Evolutionary conservation across 2,329 filamentous ascomycete genomes (phyloP), one percentile per base, ranked within the genome.

Genomic region (Monilinia fructicola): DNA sequence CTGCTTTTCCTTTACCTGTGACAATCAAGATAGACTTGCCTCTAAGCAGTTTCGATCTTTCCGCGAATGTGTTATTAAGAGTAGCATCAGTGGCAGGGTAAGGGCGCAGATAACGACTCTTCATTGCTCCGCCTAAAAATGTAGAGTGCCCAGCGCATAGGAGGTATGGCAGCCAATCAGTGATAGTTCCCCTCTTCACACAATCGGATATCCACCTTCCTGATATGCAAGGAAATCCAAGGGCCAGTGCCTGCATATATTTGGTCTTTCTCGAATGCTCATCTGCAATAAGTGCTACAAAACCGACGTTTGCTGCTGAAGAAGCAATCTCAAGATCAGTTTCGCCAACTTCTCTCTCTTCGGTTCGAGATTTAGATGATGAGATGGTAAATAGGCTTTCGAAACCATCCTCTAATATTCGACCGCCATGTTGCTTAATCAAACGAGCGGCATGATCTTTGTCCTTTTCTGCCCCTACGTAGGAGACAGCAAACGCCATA

Each of bases 241-340:
- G 84, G 0, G 95, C 93, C 2, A 99, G 84, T 0, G 95, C 95
- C 78, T 98, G 93, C 83, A 98, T 91, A 77, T 95, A 97, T 76
- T 98, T 99, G 60, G 88, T 86, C 69, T 92, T 93, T 56, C 94
- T 87, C 9, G 91, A 95, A 76, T 97, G 90, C 5, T 87, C 85
- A 74, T 98, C 92, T 0, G 93, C 90, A 68, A 99, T 91, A 18
- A 98, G 80, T 4, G 92, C 93, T 0, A 91, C 87, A 74, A 99
- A 98, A 0, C 91, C 89, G 1, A 88, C 80, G 2, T 83, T 78
- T 46, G 79, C 74, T 28, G 84, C 84, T 28, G 80, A 77, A 14
- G 80, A 71, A 1, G 80, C 86, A 0, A 96, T 81, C 1, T 77
- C 80, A 23, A 95, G 78, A 3, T 77, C 74, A 1, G 69, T 66